These are phyloP conservation scores for Fragilaria crotonensis DNA, from an alignment of 108 stramenopile genomes.

Conservation along the genomic window DNA sequence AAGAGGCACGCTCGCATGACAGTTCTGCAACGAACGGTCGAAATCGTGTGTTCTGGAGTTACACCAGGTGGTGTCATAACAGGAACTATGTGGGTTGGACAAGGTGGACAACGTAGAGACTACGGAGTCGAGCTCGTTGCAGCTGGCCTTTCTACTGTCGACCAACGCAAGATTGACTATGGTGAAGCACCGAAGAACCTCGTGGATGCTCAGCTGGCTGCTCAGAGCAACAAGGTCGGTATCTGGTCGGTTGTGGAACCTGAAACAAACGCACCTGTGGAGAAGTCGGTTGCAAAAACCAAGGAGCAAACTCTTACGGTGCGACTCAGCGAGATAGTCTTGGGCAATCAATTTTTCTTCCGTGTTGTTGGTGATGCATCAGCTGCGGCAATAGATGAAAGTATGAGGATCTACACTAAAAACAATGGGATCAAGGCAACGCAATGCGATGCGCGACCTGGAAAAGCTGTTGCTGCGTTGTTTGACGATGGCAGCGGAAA, in stretches of 20 bases:
- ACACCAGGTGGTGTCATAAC: slow-evolving; percentile 84
- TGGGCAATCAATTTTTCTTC: slow-evolving; percentile 89
- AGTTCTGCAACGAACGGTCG: slow-evolving; percentile 90
- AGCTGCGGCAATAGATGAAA: slow-evolving; percentile 70
- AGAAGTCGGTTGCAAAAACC: slow-evolving; percentile 36
- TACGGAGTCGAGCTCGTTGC: slow-evolving; percentile 71
- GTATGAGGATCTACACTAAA: slow-evolving; percentile 83
- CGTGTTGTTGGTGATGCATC: slow-evolving; percentile 67
- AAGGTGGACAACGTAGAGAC: slow-evolving; percentile 60
- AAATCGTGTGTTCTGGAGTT: slow-evolving; percentile 71
- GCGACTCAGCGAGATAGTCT: slow-evolving; percentile 84
- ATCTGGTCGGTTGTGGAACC: slow-evolving; percentile 59
- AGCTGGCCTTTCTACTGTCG: slow-evolving; percentile 76
- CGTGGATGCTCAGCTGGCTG: slow-evolving; percentile 66
- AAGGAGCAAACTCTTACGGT: slow-evolving; percentile 50
- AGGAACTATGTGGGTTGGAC: slow-evolving; percentile 69
- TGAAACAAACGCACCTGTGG: slow-evolving; percentile 11
- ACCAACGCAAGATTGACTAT: slow-evolving; percentile 84
- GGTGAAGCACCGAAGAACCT: slow-evolving; percentile 73
- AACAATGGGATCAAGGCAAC: slow-evolving; percentile 71
- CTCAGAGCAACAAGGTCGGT: slow-evolving; percentile 68
- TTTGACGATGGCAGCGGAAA: slow-evolving; percentile 92
- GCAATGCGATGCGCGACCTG: slow-evolving; percentile 74
- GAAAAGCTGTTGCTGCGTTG: slow-evolving; percentile 86
- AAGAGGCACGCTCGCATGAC: slow-evolving; percentile 82